Base-by-base conservation (phyloP, 1,284 basidiomycete genomes). In the Heterobasidion occidentale region DNA sequence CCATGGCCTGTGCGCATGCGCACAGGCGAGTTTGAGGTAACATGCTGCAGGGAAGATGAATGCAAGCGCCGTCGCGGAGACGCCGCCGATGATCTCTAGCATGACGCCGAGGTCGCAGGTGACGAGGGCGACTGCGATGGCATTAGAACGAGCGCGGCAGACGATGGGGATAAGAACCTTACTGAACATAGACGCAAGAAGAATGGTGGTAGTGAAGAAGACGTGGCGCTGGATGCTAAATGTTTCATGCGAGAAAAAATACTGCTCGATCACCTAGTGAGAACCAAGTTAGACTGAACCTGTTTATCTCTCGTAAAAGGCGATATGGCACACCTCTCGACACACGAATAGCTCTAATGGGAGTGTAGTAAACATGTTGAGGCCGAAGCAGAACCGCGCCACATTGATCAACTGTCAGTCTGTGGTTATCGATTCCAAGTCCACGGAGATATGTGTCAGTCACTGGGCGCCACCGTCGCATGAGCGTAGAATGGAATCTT, bases 281-380 rank as follows among this genome's bases (percentile, higher is more conserved):
- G 15, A 7, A 36, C 14, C 20, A 36, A 33, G 34, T 49, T 15
- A 46, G 49, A 17, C 42, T n/a, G 6, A 27, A 27, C 27, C 5
- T 27, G 27, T 27, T 27, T 12, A 9, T 12, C 17, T 12, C 44
- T 45, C 34, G n/a, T 14, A 17, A 17, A 33, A n/a, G 20, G 11
- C 51, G 12, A 57, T 57, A 36, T 51, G 52, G 46, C 12, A n/a
- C 58, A 89, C 92, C 77, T 98, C 94, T 74, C 94, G 81, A 66
- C 94, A 97, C 14, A 98, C 94, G 67, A 98, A 97, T 19, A 94
- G 77, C 67, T 98, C 94, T 51, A 98, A 76, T 0, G 94, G 94
- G 17, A 95, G 80, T 0, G 96, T 99, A 1, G 95, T 97, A 65
- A 97, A 96, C 96, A 99, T 99, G 72, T 99, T 99, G 59, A 96